Conservation (phyloP, 1,284 basidiomycete species). For the Heterobasidion irregulare region DNA sequence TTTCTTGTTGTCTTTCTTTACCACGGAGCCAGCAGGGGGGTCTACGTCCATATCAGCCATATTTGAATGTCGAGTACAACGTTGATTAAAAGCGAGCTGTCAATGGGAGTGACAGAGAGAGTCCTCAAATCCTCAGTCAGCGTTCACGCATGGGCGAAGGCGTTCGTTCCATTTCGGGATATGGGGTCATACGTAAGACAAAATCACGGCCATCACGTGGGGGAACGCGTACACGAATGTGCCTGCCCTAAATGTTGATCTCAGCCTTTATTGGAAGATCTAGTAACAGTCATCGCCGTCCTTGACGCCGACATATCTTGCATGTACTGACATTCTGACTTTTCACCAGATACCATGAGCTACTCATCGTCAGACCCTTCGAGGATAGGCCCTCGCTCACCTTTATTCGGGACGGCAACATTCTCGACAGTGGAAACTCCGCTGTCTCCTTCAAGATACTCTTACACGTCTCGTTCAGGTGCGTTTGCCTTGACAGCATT, state of each 20-base stretch:
- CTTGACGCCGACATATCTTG: constrained; percentile 1
- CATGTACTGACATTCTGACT: background rate
- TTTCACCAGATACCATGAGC: constrained; percentile 10
- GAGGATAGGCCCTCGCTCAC: constrained; percentile 32
- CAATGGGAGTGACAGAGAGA: background rate
- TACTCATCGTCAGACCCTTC: constrained; percentile 25
- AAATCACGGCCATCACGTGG: constrained; percentile 18
- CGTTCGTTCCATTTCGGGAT: too few relatives aligned
- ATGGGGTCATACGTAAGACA: too few relatives aligned
- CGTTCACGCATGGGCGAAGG: too few relatives aligned
- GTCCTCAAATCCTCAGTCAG: background rate
- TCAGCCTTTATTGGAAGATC: background rate
- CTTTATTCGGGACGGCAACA: constrained; percentile 40
- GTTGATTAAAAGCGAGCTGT: background rate
- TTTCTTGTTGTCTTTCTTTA: constrained; percentile 60
- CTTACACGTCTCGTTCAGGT: constrained; percentile 30
- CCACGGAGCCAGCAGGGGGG: constrained; percentile 28
- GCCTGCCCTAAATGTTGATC: constrained; percentile 24
- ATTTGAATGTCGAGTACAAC: background rate
- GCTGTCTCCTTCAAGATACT: constrained; percentile 34
- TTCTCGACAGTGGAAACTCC: constrained; percentile 36
- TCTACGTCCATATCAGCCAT: constrained; percentile 83
- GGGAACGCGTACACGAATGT: constrained; percentile 19
- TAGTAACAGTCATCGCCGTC: background rate
- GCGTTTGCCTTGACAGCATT: constrained; percentile 3